Conservation (phyloP, 2,329 filamentous ascomycete species). For the Catunica adiposa region DNA sequence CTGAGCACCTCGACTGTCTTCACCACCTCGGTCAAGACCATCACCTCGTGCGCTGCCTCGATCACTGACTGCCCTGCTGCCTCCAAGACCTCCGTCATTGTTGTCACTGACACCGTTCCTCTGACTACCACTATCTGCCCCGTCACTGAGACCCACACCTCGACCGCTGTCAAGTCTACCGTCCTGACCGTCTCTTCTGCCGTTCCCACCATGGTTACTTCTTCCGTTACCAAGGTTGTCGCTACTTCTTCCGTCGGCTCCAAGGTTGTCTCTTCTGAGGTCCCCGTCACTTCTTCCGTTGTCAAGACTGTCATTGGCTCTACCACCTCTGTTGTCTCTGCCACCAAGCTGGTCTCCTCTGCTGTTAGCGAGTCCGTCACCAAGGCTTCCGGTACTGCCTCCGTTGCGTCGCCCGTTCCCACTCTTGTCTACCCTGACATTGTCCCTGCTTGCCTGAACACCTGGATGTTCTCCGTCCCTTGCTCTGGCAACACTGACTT, state of each 20-base stretch:
- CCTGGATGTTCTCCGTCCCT: slow-evolving; percentile 58
- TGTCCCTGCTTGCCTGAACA: slow-evolving; percentile 81
- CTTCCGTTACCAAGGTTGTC: slow-evolving; percentile 13
- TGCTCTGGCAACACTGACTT: slow-evolving; percentile 75
- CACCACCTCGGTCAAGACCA: slow-evolving; percentile 32
- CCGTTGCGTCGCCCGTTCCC: slow-evolving; percentile 17
- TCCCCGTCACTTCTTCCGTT: slow-evolving; percentile 32
- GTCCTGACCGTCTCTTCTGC: slow-evolving; percentile 14
- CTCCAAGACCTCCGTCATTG: slow-evolving; percentile 26
- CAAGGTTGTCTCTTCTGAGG: slow-evolving; percentile 30
- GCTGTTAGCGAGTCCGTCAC: slow-evolving; percentile 39
- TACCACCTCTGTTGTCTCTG: slow-evolving; percentile 31
- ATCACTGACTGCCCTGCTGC: slow-evolving; percentile 34
- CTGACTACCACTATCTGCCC: slow-evolving; percentile 46
- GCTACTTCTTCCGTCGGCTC: slow-evolving; percentile 17
- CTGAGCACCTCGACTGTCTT: slow-evolving; percentile 33
- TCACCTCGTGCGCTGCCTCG: slow-evolving; percentile 32
- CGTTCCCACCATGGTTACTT: slow-evolving; percentile 14
- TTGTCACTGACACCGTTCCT: slow-evolving; percentile 38
- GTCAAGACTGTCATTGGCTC: slow-evolving; percentile 34
- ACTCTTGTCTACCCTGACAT: slow-evolving; percentile 47
- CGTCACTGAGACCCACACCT: slow-evolving; percentile 35
- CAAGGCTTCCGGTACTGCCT: slow-evolving; percentile 31
- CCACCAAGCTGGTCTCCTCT: slow-evolving; percentile 28
- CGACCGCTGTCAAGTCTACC: slow-evolving; percentile 22